A percentile compares a stretch with the other conserved stretches of the same genome.
Conservation (phyloP, 2,329 filamentous ascomycete species). For the Stemphylium beticola region DNA sequence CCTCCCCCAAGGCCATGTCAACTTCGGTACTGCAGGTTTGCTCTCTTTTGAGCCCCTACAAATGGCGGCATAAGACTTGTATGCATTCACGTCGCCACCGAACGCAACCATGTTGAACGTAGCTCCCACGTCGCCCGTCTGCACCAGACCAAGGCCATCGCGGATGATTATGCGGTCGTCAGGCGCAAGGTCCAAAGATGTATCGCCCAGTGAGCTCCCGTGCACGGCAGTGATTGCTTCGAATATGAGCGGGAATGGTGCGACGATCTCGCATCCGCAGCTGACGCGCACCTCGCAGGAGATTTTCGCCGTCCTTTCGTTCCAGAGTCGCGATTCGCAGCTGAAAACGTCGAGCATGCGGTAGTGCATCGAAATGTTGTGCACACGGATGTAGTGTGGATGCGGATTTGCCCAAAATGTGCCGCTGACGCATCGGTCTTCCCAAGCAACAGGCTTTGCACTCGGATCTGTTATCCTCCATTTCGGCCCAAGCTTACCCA, state of each 20-base stretch:
- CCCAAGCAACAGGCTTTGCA: slow-evolving; percentile 5
- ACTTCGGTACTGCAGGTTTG: not conserved
- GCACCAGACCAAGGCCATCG: slow-evolving; percentile 9
- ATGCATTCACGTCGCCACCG: slow-evolving; percentile 2
- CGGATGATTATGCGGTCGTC: slow-evolving; percentile 3
- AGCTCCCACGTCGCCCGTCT: slow-evolving; percentile 3
- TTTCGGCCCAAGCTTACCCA: slow-evolving; percentile 2
- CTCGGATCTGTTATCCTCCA: slow-evolving; percentile 5
- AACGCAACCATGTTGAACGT: slow-evolving; percentile 6
- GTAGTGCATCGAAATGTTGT: slow-evolving; percentile 13
- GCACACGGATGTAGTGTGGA: not conserved
- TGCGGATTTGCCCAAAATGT: slow-evolving; percentile 4
- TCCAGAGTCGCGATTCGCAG: slow-evolving; percentile 6
- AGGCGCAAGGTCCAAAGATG: not conserved
- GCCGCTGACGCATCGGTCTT: slow-evolving; percentile 11
- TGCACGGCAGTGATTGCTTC: slow-evolving; percentile 8
- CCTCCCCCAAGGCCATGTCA: slow-evolving; percentile 11
- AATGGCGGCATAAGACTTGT: not conserved
- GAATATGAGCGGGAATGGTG: slow-evolving; percentile 10
- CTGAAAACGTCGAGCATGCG: slow-evolving; percentile 2
- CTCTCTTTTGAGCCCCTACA: not conserved
- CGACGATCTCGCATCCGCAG: slow-evolving; percentile 4
- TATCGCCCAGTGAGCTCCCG: slow-evolving; percentile 7
- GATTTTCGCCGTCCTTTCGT: not conserved
- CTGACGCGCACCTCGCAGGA: slow-evolving; percentile 11